Conservation (phyloP, 352 stramenopile genomes). For the Globisporangium middletonii region DNA sequence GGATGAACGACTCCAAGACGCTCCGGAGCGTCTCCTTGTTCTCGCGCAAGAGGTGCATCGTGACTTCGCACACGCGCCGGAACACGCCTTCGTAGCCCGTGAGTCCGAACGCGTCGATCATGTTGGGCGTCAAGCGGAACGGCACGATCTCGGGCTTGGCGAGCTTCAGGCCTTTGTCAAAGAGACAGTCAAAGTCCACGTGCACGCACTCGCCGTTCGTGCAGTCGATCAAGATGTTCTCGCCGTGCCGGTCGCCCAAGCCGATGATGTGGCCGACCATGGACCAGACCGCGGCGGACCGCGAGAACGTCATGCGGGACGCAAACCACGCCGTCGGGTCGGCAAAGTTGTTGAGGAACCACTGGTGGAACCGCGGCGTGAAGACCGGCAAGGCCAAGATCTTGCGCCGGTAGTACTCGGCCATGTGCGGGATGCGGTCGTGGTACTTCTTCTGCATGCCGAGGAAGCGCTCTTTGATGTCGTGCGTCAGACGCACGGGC, state of each 20-base stretch:
- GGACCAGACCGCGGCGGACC: constrained; percentile 94
- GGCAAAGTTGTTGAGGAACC: constrained; percentile 98
- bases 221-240: constrained; percentile 99
- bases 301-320: constrained; percentile 81
- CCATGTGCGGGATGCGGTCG: constrained; percentile 75
- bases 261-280: constrained; percentile 96
- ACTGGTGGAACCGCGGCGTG: constrained; percentile 96
- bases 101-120: constrained; percentile 99
- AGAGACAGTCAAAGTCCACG: constrained; percentile 99
- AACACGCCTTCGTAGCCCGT: constrained; percentile 95
- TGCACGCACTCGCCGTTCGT: constrained; percentile 97
- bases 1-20: constrained; percentile 99
- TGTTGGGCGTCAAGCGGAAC: constrained; percentile 99
- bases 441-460: constrained; percentile 86
- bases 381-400: constrained; percentile 73
- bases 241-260: constrained; percentile 94
- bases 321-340: constrained; percentile 98
- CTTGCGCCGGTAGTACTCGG: constrained; percentile 57
- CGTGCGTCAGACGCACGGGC: constrained; percentile 62
- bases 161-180: constrained; percentile 98
- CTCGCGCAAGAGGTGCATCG: constrained; percentile 89
- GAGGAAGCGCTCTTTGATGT: constrained; percentile 85
- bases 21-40: constrained; percentile 97
- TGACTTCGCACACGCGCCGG: constrained; percentile 89
- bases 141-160: constrained; percentile 97